Evolutionary conservation across 2,329 filamentous ascomycete species (phyloP).

Genomic region (Claviceps citrina): DNA sequence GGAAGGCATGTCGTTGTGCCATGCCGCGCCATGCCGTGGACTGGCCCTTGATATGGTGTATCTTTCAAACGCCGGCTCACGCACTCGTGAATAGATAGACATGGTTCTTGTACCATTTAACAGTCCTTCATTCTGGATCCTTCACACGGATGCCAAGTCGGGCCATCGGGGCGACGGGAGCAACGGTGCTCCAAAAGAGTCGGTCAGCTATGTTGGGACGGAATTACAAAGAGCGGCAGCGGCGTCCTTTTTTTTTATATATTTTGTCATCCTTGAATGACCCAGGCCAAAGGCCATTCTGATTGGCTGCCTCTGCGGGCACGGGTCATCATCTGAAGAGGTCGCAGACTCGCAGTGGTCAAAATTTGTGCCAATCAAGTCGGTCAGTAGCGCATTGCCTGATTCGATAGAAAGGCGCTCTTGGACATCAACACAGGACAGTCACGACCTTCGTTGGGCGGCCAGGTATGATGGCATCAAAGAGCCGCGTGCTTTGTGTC

Average conservation of each 20-base stretch:
- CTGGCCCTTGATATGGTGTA: not conserved
- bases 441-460: conserved; percentile 10
- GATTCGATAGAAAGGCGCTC: conserved; percentile 9
- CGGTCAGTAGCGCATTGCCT: conserved; percentile 3
- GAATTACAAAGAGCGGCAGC: not conserved
- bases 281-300: not conserved
- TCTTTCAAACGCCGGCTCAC: not conserved
- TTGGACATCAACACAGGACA: conserved; percentile 15
- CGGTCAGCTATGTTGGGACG: too few species aligned
- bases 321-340: conserved; percentile 1
- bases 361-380: conserved; percentile 9
- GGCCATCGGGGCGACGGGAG: not conserved
- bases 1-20: not conserved
- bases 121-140: not conserved
- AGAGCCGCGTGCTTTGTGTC: not conserved
- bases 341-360: conserved; percentile 6
- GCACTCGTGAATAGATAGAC: not conserved
- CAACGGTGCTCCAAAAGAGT: conserved; percentile 4
- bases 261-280: not conserved
- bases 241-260: not conserved
- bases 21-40: not conserved
- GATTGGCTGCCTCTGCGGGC: conserved; percentile 1
- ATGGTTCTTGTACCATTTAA: not conserved
- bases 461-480: not conserved
- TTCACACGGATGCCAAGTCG: not conserved